phyloP scores from a whole-genome alignment of 805 yeast species.

The Saccharomycopsis fibuligera region DNA sequence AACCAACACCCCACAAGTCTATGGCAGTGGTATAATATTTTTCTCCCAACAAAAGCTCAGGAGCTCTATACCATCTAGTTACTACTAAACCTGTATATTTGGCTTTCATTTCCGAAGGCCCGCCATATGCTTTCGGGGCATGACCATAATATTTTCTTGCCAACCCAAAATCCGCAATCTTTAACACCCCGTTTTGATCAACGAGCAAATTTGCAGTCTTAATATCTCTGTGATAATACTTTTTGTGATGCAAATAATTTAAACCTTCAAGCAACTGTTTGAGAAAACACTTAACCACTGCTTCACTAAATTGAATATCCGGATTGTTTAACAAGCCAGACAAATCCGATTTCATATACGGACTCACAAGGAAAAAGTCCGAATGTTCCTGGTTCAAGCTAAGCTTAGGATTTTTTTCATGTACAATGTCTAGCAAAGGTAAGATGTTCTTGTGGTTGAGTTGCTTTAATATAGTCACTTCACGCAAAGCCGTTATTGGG shows the following conservation, averaged over 20 bases:
- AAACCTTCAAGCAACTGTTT: conserved; percentile 73
- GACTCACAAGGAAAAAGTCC: conserved; percentile 77
- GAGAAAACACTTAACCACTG: conserved; percentile 80
- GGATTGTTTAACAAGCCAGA: conserved; percentile 88
- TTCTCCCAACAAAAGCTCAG: conserved; percentile 88
- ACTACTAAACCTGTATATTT: conserved; percentile 68
- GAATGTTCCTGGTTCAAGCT: not conserved
- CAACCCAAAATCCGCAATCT: conserved; percentile 93
- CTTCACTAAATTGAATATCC: conserved; percentile 46
- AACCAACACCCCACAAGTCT: conserved; percentile 97
- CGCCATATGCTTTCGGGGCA: conserved; percentile 38
- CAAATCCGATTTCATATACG: conserved; percentile 91
- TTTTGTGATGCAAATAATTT: conserved; percentile 61
- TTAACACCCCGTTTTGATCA: conserved; percentile 68
- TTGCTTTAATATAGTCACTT: conserved; percentile 73
- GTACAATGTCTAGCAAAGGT: conserved; percentile 73
- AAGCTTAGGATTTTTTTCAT: conserved; percentile 7
- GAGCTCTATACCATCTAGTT: conserved; percentile 97
- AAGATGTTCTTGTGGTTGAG: conserved; percentile 67
- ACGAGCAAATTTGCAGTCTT: conserved; percentile 90
- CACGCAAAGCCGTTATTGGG: conserved; percentile 94
- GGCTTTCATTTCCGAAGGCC: conserved; percentile 24
- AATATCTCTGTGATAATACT: conserved; percentile 77
- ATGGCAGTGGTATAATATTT: conserved; percentile 86
- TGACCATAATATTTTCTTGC: conserved; percentile 71